phyloP scores from a whole-genome alignment of 2,329 filamentous ascomycete species.

The Ceratocystis albifundus region DNA sequence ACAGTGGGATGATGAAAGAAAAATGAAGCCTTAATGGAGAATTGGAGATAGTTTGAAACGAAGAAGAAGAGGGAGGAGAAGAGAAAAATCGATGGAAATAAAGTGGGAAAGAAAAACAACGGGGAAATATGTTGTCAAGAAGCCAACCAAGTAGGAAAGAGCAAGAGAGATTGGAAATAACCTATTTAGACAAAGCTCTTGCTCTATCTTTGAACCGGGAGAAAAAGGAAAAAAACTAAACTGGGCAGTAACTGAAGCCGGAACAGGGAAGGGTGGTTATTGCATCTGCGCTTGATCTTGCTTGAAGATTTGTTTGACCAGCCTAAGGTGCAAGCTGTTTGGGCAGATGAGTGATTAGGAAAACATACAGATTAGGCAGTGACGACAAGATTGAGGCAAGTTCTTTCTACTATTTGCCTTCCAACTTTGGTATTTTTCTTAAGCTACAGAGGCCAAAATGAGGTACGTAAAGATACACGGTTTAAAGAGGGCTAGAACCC shows the following conservation, averaged over 20 bases:
- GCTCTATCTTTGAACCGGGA: not conserved
- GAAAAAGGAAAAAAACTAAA: not conserved
- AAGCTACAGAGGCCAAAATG: not conserved
- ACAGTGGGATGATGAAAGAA: not conserved
- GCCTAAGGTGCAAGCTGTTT: not conserved
- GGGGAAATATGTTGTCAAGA: not conserved
- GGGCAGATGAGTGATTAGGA: not conserved
- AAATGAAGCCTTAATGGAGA: not conserved
- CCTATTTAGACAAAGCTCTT: not conserved
- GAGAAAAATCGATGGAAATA: not conserved
- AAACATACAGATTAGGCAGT: conserved; percentile 5
- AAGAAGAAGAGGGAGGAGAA: not conserved
- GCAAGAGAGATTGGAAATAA: not conserved
- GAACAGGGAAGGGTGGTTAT: conserved; percentile 1
- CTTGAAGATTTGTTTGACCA: not conserved
- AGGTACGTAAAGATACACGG: not conserved
- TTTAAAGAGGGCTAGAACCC: conserved; percentile 2
- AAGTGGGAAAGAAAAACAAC: not conserved
- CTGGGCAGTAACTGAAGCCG: not conserved
- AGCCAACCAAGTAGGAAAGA: not conserved
- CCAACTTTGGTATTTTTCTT: not conserved
- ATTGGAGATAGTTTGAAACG: not conserved
- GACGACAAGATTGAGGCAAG: not conserved
- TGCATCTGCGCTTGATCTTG: not conserved
- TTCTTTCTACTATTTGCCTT: not conserved